Evolutionary conservation across 192 early-diverging fungal species (phyloP), one percentile per base, ranked within the genome.

Genomic region (Mortierella alpina): DNA sequence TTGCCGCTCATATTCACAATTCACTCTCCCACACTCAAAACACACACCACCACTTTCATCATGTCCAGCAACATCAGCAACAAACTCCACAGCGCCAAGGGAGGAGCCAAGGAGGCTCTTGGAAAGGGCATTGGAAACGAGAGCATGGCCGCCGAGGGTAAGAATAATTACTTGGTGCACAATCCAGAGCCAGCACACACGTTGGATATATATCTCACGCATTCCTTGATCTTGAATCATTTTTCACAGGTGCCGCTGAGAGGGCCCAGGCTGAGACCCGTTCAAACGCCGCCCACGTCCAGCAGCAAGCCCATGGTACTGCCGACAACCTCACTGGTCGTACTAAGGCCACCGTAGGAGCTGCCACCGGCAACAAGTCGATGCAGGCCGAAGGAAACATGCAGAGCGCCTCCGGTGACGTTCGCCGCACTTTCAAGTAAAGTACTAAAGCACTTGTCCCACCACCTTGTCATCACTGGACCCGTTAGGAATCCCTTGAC

Each of bases 41-140:
- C 18, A 15, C 59, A 59, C 59, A 13, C 40, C n/a, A n/a, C 7
- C 31, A 11, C 59, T 44, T 22, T 62, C 40, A 72, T 44, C 66
- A 80, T 80, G 70, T 0, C 77, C 20, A 68, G 67, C 0, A 68
- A 79, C 31, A 72, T 72, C 59, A 4, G 54, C 15, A 67, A 80
- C 60, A 12, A 59, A 40, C 51, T 68, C 60, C 22, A 72, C 53
- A 63, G 59, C 22, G 55, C 61, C 40, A 2, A 64, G 23, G 70
- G 77, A 12, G 53, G 52, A 39, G 61, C 70, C 55, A 80, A 80
- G 66, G 66, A 80, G 46, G 6, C 63, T 17, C 20, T 72, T 2
- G 70, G 70, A 56, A 72, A 11, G 15, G 70, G 54, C 52, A 44
- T 80, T 45, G 77, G 77, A 5, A 68, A 22, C n/a, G 70, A 80